phyloP scores from a whole-genome alignment of 257 asterid species.

The Solanum dulcamara region DNA sequence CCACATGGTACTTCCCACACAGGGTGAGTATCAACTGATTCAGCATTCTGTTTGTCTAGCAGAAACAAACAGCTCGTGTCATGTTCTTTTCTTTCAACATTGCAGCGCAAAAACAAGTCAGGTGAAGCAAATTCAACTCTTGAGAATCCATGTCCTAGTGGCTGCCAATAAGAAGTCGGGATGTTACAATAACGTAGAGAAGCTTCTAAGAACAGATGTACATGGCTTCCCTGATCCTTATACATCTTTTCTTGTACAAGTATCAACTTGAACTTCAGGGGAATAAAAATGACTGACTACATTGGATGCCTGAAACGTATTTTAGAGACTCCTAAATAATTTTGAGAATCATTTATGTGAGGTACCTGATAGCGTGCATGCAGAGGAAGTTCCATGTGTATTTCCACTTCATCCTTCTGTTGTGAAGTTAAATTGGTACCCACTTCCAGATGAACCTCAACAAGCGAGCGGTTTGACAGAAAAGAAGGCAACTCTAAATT shows the following conservation, averaged over 20 bases:
- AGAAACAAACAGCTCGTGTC: slow-evolving; percentile 22
- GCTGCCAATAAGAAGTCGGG: slow-evolving; percentile 20
- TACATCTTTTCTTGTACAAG: neutral
- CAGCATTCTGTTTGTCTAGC: slow-evolving; percentile 6
- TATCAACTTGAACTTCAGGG: neutral
- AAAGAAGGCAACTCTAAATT: slow-evolving; percentile 81
- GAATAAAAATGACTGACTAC: neutral
- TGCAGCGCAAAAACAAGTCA: slow-evolving; percentile 38
- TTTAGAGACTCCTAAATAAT: neutral
- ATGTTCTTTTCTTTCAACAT: slow-evolving; percentile 4
- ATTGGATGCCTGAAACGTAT: neutral
- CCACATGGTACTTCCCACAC: slow-evolving; percentile 87
- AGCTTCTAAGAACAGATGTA: neutral
- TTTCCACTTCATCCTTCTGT: slow-evolving; percentile 20
- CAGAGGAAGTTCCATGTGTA: slow-evolving; percentile 52
- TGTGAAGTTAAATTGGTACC: slow-evolving; percentile 15
- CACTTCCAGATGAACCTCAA: slow-evolving; percentile 56
- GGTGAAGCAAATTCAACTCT: slow-evolving; percentile 48
- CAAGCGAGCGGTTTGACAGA: slow-evolving; percentile 60
- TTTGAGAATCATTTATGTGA: neutral
- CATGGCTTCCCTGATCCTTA: neutral
- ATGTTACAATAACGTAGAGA: neutral
- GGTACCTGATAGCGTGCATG: slow-evolving; percentile 78
- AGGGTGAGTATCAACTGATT: slow-evolving; percentile 1
- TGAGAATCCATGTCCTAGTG: slow-evolving; percentile 50